Evolutionary conservation across 106 monocot species (phyloP).

Genomic region (Platanthera zijinensis): DNA sequence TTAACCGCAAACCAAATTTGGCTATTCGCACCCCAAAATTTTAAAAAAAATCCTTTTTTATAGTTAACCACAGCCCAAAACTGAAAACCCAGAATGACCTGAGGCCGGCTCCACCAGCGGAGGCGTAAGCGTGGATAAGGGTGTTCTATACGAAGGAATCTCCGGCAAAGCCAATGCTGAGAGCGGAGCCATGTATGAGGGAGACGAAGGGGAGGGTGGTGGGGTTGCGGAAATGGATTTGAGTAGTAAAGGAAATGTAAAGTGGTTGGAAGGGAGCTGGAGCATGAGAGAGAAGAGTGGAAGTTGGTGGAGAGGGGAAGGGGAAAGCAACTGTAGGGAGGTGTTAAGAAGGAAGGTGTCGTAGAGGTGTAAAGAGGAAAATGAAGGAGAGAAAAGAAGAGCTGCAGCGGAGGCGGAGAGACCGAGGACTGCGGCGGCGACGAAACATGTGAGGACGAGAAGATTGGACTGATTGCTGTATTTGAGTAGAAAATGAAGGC

Average conservation of each 20-base stretch:
- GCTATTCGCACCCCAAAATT: no score
- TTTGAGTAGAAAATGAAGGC: conserved; percentile 46
- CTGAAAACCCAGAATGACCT: neutral
- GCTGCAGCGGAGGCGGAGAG: conserved; percentile 26
- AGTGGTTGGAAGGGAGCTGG: conserved; percentile 56
- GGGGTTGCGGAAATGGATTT: conserved; percentile 39
- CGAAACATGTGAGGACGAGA: conserved; percentile 57
- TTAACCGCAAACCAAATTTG: no score
- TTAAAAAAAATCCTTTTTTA: no score
- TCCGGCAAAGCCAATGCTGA: conserved; percentile 24
- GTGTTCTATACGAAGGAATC: conserved; percentile 57
- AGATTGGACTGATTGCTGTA: conserved; percentile 47
- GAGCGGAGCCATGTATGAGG: conserved; percentile 29
- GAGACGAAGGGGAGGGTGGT: conserved; percentile 9
- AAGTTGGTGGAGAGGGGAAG: conserved; percentile 15
- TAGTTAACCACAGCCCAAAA: no score
- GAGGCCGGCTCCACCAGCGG: neutral
- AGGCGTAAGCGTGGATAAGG: conserved; percentile 46
- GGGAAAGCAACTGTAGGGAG: conserved; percentile 34
- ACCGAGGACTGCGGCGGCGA: conserved; percentile 24
- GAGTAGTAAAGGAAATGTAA: conserved; percentile 89
- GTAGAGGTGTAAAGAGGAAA: conserved; percentile 40
- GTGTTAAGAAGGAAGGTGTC: conserved; percentile 59
- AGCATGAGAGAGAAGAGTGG: conserved; percentile 54
- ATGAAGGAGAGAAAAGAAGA: conserved; percentile 24